Evolutionary conservation across 2,329 filamentous ascomycete genomes (phyloP), one percentile per base, ranked within the genome.

Genomic region (Huntiella abstrusa): DNA sequence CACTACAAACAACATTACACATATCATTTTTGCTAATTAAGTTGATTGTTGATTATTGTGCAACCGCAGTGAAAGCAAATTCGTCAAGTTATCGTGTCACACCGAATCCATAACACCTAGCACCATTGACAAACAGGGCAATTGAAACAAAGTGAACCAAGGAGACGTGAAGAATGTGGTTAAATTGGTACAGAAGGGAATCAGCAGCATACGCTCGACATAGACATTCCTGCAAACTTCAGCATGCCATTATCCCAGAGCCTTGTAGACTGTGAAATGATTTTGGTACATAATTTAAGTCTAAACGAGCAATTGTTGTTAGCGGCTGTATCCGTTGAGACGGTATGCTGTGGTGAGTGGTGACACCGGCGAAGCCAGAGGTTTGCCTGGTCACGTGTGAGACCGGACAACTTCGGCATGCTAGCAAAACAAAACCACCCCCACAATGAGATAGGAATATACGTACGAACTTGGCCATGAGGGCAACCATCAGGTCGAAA

Each of bases 401-500:
- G 8, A 28, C 22, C 22, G 22, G 22, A 28, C 22, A 28, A 28
- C 22, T 2, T 28, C 22, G 22, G 22, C 7, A 28, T 8, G 3
- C 22, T 7, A 10, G 8, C 22, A 1, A 28, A 10, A 7, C 22
- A 7, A 15, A 8, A n/a, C 4, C 4, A 22, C 33, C 7, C 15
- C 22, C 6, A 41, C 6, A 16, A 44, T 17, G 28, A 33, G 11
- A 35, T 2, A 8, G 41, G 37, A 41, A 17, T 34, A 49, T 49
- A 76, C 73, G 59, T 74, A 83, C 77, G 71, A 82, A 83, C 75
- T 86, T 86, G 80, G 80, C 82, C 81, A 86, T 86, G 73, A 86
- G 83, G 71, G 81, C 81, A 84, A 86, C 76, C 81, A 86, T 86
- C 62, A 84, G 78, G 62, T 84, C 80, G 79, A 84, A 84, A 63